Evolutionary conservation across 1,284 basidiomycete genomes (phyloP).

Genomic region (Cutaneotrichosporon sp.): DNA sequence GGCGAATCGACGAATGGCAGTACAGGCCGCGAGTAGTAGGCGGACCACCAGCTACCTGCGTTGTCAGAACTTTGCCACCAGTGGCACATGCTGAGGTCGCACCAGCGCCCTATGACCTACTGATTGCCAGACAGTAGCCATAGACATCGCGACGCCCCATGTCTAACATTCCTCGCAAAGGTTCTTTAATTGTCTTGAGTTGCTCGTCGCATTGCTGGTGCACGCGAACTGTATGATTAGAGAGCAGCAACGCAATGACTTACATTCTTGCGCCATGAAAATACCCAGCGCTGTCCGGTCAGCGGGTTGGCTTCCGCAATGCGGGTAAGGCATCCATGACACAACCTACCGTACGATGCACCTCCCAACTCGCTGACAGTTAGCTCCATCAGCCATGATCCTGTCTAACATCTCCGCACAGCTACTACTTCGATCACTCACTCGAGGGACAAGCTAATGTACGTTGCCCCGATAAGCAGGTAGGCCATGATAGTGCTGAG

Average conservation of each 20-base stretch:
- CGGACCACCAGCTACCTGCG: background rate
- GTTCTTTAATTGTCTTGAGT: background rate
- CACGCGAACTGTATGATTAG: background rate
- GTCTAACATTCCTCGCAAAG: background rate
- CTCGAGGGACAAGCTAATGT: background rate
- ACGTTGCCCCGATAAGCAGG: background rate
- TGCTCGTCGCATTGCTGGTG: conserved; percentile 1
- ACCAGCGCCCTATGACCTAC: background rate
- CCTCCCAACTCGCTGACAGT: background rate
- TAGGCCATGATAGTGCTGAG: background rate
- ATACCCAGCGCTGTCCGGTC: too few relatives aligned
- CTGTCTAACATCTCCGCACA: too few relatives aligned
- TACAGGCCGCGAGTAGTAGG: background rate
- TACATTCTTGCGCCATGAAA: too few relatives aligned
- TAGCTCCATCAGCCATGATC: too few relatives aligned
- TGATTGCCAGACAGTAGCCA: background rate
- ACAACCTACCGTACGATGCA: background rate
- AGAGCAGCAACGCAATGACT: too few relatives aligned
- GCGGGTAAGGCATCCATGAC: too few relatives aligned
- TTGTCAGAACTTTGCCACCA: background rate
- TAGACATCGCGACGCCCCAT: background rate
- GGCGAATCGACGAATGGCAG: background rate
- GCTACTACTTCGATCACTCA: too few relatives aligned
- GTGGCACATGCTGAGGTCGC: background rate
- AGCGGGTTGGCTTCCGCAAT: too few relatives aligned